Base-by-base conservation (phyloP, 2,329 filamentous ascomycete genomes). In the Arthroderma uncinatum region DNA sequence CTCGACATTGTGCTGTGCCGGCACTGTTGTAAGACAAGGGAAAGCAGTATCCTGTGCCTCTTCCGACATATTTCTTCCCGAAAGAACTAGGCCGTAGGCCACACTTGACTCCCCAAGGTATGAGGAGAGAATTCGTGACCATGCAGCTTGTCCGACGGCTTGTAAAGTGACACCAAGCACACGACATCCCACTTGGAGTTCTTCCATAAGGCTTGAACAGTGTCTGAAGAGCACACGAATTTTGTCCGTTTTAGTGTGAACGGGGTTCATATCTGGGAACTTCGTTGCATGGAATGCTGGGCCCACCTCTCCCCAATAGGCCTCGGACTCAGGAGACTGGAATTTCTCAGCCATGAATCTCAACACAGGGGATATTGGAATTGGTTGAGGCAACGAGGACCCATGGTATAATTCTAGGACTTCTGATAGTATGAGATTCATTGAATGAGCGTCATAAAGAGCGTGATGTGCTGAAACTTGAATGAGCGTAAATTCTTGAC, bases 11-110 rank as follows among this genome's bases (percentile, higher is more conserved):
- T 81, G 80, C 9, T 84, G 69, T 0, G 93, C 78, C 0, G 92
- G 92, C 1, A 95, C 70, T 0, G 90, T 95, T 0, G 85, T 84
- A 57, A 96, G 82, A 66, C 87, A 92, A 0, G 92, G 91, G 54
- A 96, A 87, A 0, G 82, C 77, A 3, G 80, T 78, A 4, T 76
- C 67, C 16, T 79, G 76, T 0, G 83, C 81, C n/a, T 78, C 74
- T 2, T 84, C 78, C 0, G 78, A 77, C 2, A 79, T 65, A 30
- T 74, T 82, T 34, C 89, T 78, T 0, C 89, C 89, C 7, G 91
- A 91, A 6, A 95, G 75, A 0, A 91, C 87, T 12, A 87, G 78
- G 0, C 91, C 92, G 67, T 93, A 95, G 0, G 85, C 84, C 0
- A 93, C 83, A 4, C 78, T 78, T 2, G 73, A 65, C 66, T 95